Evolutionary conservation across 345 rosid genomes (phyloP), one percentile per base, ranked within the genome.

Genomic region (Lumnitzera racemosa): DNA sequence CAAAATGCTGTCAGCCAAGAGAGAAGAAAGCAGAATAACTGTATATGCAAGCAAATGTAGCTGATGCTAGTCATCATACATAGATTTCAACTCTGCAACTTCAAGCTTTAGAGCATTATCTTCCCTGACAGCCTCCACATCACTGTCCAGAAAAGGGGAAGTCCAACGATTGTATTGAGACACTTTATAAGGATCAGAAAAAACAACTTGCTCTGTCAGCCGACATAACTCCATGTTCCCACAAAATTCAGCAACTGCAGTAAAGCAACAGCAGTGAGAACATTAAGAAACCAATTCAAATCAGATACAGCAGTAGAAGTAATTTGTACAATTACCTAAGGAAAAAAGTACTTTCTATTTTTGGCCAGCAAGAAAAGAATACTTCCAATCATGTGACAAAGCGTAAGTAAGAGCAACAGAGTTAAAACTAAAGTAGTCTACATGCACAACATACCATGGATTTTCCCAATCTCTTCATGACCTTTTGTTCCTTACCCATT

Each of bases 181-280:
- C 36, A 83, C 71, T 74, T 78, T 86, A 64, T 94, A 94, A 1
- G 96, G 99, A 61, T 94, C 97, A 20, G 97, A 90, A 67, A 94
- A 94, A 72, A 90, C 91, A 62, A 94, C 96, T 72, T 88, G 95
- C 80, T 84, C 99, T 4, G 97, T 94, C 56, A 84, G 89, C 72
- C 99, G 79, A 72, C 95, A 88, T 31, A 88, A 63, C 85, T 94
- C 99, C 81, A 88, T 89, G 57, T 90, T 94, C 64, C 96, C 96
- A 55, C 97, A 94, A 64, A 83, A 90, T 41, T 92, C 86, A 12
- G 97, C 90, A 48, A 92, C 97, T 92, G 83, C 84, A 81, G 16
- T n/a, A 69, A 56, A 68, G 63, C 65, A 68, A 15, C 23, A 43
- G 12, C 23, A 17, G 4, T 15, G 15, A 47, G 15, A 11, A 24